phyloP scores from a whole-genome alignment of 106 monocot species.

The Triglochin maritima region DNA sequence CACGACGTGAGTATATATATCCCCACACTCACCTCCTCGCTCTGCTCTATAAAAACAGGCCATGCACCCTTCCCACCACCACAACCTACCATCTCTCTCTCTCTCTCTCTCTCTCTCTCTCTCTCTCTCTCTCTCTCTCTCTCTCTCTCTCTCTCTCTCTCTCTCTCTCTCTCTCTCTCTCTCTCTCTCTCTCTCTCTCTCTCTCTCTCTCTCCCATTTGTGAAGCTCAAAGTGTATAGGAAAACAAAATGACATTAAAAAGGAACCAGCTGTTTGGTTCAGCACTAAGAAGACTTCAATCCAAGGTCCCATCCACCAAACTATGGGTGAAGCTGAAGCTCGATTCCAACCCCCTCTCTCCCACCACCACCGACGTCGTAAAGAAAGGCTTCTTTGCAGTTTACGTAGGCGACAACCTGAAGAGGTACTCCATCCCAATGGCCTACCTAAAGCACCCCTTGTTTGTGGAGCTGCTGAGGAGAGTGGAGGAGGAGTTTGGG shows the following conservation, averaged over 20 bases:
- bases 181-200: no score
- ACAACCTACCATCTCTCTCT: no score
- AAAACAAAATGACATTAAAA: not conserved
- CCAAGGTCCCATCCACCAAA: conserved; percentile 1
- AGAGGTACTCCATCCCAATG: conserved; percentile 7
- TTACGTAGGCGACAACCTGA: conserved; percentile 9
- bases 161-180: no score
- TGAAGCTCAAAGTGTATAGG: no score
- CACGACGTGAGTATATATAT: no score
- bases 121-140: no score
- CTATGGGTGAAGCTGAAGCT: conserved; percentile 3
- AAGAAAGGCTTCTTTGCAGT: conserved; percentile 14
- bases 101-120: no score
- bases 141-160: no score
- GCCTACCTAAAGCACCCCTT: conserved; percentile 9
- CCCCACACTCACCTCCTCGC: no score
- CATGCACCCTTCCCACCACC: no score
- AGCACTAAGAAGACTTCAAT: conserved; percentile 7
- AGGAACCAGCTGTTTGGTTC: not conserved
- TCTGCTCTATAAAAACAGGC: no score
- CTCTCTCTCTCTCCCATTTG: no score
- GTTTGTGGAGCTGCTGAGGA: conserved; percentile 10
- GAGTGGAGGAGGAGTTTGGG: conserved; percentile 17
- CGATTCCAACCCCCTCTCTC: not conserved
- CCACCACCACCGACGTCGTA: not conserved